A percentile compares a stretch with the other conserved stretches of the same genome.
Evolutionary conservation across 2,329 filamentous ascomycete genomes (phyloP).

Genomic region (Amphichorda felina): DNA sequence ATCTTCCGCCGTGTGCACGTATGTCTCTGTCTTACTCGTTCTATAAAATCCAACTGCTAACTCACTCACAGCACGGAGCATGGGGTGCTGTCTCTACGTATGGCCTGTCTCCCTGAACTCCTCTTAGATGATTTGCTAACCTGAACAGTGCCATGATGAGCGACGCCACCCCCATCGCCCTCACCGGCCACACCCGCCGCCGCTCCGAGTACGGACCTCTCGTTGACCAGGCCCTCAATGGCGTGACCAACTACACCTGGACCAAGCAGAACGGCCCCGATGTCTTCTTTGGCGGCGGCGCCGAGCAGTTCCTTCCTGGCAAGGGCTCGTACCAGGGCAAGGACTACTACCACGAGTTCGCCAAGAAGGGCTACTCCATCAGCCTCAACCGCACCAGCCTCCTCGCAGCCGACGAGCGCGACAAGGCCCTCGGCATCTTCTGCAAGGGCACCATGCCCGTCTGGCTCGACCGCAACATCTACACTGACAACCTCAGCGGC

Average conservation of each 20-base stretch:
- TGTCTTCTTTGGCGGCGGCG: slow-evolving; percentile 73
- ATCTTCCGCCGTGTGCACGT: slow-evolving; percentile 60
- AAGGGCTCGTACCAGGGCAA: slow-evolving; percentile 54
- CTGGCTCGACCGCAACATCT: slow-evolving; percentile 80
- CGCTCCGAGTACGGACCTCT: slow-evolving; percentile 59
- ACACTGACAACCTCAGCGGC: slow-evolving; percentile 53
- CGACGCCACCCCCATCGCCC: slow-evolving; percentile 70
- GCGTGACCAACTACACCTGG: slow-evolving; percentile 73
- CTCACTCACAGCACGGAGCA: slow-evolving; percentile 28
- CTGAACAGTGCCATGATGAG: slow-evolving; percentile 50
- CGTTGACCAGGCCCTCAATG: slow-evolving; percentile 65
- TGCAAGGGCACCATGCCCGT: slow-evolving; percentile 63
- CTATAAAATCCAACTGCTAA: slow-evolving; percentile 5
- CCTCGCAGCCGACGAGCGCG: slow-evolving; percentile 38
- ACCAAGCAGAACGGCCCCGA: slow-evolving; percentile 63
- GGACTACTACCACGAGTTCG: slow-evolving; percentile 71
- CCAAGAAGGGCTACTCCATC: slow-evolving; percentile 59
- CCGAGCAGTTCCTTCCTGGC: slow-evolving; percentile 65
- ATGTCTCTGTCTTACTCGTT: slow-evolving; percentile 17
- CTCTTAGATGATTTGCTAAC: background rate
- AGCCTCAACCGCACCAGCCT: slow-evolving; percentile 66
- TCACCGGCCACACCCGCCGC: slow-evolving; percentile 60
- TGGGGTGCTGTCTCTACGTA: slow-evolving; percentile 59
- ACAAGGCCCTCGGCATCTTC: slow-evolving; percentile 68
- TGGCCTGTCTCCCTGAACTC: background rate